phyloP scores from a whole-genome alignment of 441 rosid genomes.

The Adansonia grandidieri region DNA sequence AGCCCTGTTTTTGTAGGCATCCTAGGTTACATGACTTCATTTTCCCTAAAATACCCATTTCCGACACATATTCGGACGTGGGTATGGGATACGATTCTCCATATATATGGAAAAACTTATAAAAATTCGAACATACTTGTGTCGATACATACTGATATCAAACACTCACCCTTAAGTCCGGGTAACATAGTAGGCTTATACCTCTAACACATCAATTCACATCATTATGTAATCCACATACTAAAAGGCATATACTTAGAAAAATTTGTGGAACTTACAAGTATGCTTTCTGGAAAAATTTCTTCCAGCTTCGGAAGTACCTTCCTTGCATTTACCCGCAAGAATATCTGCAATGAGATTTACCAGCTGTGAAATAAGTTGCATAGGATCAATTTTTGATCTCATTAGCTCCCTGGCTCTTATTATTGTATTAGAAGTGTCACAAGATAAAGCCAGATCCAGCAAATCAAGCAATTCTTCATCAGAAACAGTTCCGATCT shows the following conservation, averaged over 20 bases:
- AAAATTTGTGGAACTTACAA: conserved; percentile 48
- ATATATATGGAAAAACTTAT: no score
- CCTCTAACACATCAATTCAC: background rate
- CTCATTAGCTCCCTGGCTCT: conserved; percentile 90
- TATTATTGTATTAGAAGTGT: conserved; percentile 86
- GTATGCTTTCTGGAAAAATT: conserved; percentile 58
- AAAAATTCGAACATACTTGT: no score
- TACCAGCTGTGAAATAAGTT: conserved; percentile 85
- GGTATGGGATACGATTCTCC: no score
- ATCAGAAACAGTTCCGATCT: conserved; percentile 92
- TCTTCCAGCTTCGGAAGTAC: conserved; percentile 57
- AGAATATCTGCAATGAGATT: conserved; percentile 86
- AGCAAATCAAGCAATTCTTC: conserved; percentile 89
- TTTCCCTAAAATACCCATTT: no score
- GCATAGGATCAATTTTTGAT: conserved; percentile 90
- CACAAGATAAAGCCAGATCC: conserved; percentile 85
- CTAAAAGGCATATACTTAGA: background rate
- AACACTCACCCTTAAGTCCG: no score
- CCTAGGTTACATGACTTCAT: no score
- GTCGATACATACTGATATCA: no score
- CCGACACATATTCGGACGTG: no score
- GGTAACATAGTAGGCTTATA: background rate
- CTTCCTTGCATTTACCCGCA: conserved; percentile 64
- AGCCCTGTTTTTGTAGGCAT: background rate
- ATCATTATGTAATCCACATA: background rate